Percentiles rank a stretch among this genome's conserved stretches.
Conservation (phyloP, 1,284 basidiomycete genomes). For the Sporisorium iseilematis-ciliati region DNA sequence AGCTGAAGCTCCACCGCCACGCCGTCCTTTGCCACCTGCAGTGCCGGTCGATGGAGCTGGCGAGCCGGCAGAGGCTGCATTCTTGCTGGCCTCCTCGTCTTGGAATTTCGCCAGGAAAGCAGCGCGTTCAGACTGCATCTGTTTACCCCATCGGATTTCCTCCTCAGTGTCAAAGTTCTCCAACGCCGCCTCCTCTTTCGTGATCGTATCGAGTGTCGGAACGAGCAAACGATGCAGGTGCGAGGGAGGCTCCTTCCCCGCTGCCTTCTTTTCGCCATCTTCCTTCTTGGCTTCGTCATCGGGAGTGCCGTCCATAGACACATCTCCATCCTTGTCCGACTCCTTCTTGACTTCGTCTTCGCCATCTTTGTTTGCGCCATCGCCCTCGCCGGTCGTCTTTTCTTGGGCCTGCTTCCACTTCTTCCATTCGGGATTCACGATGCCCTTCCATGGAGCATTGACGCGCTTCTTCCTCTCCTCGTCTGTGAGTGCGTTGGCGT, state of each 20-base stretch:
- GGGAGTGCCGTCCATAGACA: conserved; percentile 24
- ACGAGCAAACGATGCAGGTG: conserved; percentile 56
- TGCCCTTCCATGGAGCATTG: conserved; percentile 56
- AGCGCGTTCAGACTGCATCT: conserved; percentile 63
- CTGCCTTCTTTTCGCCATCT: conserved; percentile 9
- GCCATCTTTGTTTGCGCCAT: conserved; percentile 12
- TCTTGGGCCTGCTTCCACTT: conserved; percentile 53
- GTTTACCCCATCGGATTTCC: conserved; percentile 64
- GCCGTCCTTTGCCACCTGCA: conserved; percentile 23
- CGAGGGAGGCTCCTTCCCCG: conserved; percentile 39
- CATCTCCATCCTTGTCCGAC: conserved; percentile 41
- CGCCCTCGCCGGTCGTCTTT: conserved; percentile 18
- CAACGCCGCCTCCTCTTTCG: conserved; percentile 39
- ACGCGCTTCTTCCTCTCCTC: conserved; percentile 47
- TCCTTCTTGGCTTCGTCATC: conserved; percentile 16
- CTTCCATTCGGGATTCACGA: conserved; percentile 57
- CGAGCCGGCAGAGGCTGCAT: conserved; percentile 28
- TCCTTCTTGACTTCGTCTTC: conserved; percentile 31
- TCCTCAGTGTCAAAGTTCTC: conserved; percentile 67
- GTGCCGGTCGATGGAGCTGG: conserved; percentile 45
- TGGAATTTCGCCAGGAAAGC: conserved; percentile 65
- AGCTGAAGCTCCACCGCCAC: conserved; percentile 18
- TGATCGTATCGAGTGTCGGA: conserved; percentile 45
- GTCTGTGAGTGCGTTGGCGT: conserved; percentile 36
- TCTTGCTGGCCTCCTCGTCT: conserved; percentile 62